phyloP scores from a whole-genome alignment of 805 yeast genomes.

The Ogataea thermomethanolica region DNA sequence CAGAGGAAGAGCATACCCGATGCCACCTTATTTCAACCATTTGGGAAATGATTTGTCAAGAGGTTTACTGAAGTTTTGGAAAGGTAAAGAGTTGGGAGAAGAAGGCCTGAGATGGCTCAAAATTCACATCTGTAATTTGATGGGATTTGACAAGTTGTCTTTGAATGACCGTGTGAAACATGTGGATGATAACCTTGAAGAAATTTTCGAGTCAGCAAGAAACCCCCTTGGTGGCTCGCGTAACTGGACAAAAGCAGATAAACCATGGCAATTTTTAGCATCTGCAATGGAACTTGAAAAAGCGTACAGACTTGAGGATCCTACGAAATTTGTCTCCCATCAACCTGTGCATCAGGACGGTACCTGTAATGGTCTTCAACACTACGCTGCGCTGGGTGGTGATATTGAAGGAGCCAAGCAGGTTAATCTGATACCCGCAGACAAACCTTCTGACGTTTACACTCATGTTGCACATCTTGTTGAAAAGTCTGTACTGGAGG shows the following conservation, averaged over 20 bases:
- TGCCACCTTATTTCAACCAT: constrained; percentile 78
- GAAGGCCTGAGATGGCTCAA: constrained; percentile 71
- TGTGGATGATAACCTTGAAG: constrained; percentile 53
- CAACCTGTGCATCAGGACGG: constrained; percentile 87
- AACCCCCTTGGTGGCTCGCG: constrained; percentile 55
- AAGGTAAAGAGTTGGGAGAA: constrained; percentile 64
- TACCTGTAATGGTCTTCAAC: constrained; percentile 82
- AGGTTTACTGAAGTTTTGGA: constrained; percentile 71
- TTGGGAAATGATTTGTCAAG: constrained; percentile 77
- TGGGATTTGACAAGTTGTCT: constrained; percentile 72
- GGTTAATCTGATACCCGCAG: constrained; percentile 69
- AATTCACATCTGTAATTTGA: constrained; percentile 69
- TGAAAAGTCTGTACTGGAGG: constrained; percentile 48
- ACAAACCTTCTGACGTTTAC: constrained; percentile 75
- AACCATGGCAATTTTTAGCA: constrained; percentile 80
- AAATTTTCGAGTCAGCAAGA: constrained; percentile 54
- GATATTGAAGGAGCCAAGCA: constrained; percentile 79
- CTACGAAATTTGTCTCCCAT: constrained; percentile 61
- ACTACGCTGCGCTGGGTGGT: constrained; percentile 85
- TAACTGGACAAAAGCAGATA: constrained; percentile 74
- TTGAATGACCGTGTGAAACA: constrained; percentile 58
- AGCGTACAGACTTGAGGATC: constrained; percentile 60
- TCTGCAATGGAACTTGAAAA: constrained; percentile 63
- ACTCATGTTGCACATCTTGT: constrained; percentile 66
- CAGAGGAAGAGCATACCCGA: constrained; percentile 81